Evolutionary conservation across 2,329 filamentous ascomycete genomes (phyloP).

Genomic region (Neofusicoccum laricinum): DNA sequence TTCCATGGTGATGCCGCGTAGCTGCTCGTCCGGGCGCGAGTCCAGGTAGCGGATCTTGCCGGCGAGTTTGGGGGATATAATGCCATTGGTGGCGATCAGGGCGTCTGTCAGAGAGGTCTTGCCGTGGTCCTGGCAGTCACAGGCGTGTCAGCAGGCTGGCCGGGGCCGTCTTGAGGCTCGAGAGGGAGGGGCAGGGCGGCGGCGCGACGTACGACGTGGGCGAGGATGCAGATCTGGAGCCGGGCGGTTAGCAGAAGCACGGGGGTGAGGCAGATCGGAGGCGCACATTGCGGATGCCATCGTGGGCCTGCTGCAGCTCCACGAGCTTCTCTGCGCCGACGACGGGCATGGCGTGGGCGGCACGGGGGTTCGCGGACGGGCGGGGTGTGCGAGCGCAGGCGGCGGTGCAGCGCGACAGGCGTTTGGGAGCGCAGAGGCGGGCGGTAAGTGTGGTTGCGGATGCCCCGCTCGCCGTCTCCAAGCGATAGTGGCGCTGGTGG

Average conservation of each 20-base stretch:
- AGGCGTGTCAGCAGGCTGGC: conserved; percentile 15
- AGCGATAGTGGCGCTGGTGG: not conserved
- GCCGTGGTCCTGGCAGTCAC: conserved; percentile 71
- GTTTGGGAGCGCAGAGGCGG: not conserved
- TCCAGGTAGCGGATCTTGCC: conserved; percentile 98
- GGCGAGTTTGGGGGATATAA: conserved; percentile 95
- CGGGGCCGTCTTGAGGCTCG: not conserved
- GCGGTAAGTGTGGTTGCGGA: too few species aligned
- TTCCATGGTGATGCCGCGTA: conserved; percentile 99
- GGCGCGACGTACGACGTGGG: conserved; percentile 66
- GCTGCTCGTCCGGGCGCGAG: conserved; percentile 92
- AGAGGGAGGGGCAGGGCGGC: not conserved
- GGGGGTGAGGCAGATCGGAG: conserved; percentile 8
- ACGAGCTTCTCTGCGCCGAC: conserved; percentile 89
- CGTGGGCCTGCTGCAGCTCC: conserved; percentile 79
- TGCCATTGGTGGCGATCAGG: conserved; percentile 96
- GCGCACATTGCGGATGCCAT: conserved; percentile 87
- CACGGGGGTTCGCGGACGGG: not conserved
- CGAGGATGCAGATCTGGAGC: conserved; percentile 85
- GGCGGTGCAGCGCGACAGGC: not conserved
- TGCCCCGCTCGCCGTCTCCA: not conserved
- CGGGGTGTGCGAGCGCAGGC: not conserved
- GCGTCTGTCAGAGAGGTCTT: conserved; percentile 97
- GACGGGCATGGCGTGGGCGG: conserved; percentile 71
- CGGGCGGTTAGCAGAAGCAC: conserved; percentile 4